Evolutionary conservation across 371 early-diverging fungal genomes (phyloP).

Genomic region (Mucor piriformis): DNA sequence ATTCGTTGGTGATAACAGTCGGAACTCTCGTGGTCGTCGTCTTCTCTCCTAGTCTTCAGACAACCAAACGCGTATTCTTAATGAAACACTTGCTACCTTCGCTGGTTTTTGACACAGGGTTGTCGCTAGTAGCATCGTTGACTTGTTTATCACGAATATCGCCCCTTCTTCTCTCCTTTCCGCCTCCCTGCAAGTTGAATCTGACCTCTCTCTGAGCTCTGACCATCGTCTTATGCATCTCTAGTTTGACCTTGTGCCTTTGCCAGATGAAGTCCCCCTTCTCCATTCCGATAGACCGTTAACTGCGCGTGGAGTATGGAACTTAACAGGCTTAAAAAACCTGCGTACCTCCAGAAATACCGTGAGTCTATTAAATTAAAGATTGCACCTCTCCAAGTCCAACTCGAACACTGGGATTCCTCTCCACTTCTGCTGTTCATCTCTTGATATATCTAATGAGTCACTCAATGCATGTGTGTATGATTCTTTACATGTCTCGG

Average conservation of each 20-base stretch:
- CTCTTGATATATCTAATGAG: background rate
- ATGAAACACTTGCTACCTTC: constrained; percentile 3
- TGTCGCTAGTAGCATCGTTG: constrained; percentile 11
- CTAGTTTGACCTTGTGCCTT: background rate
- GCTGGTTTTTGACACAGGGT: background rate
- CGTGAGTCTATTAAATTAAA: no score
- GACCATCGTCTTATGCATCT: background rate
- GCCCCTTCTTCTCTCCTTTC: background rate
- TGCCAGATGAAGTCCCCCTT: no score
- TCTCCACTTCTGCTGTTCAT: background rate
- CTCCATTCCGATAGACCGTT: no score
- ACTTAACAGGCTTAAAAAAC: no score
- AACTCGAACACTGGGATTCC: no score
- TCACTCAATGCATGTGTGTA: background rate
- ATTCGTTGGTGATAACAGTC: background rate
- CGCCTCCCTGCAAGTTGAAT: background rate
- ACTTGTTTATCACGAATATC: constrained; percentile 4
- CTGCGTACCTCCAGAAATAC: no score
- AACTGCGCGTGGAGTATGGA: no score
- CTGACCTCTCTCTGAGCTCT: constrained; percentile 1
- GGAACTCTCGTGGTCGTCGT: constrained; percentile 2
- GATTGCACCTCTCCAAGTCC: no score
- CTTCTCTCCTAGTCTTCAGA: background rate
- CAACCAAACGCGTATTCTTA: background rate
- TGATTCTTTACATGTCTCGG: background rate